These are phyloP conservation scores for Thymus mandschuricus DNA, from an alignment of 257 asterid species.

Conservation along the genomic window DNA sequence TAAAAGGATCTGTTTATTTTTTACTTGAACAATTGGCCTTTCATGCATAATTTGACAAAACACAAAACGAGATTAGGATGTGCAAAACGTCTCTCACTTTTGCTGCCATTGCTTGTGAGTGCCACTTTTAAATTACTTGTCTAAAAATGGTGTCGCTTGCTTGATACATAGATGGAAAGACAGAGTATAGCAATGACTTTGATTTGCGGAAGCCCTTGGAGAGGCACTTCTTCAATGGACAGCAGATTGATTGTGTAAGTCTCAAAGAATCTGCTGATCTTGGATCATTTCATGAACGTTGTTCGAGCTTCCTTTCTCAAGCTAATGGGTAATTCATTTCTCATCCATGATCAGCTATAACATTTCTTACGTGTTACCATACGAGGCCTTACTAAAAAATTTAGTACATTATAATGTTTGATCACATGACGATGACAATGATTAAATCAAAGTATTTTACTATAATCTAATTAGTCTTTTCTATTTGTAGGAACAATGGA, in stretches of 20 bases:
- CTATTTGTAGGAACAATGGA: constrained; percentile 56
- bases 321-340: constrained; percentile 55
- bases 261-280: constrained; percentile 71
- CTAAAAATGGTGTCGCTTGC: constrained; percentile 21
- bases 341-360: not conserved
- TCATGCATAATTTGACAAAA: not conserved
- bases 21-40: not conserved
- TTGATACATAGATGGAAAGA: constrained; percentile 67
- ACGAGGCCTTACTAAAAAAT: not conserved
- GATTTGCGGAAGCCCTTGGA: constrained; percentile 93
- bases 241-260: constrained; percentile 67
- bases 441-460: not conserved
- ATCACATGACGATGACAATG: not conserved
- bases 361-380: not conserved
- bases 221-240: constrained; percentile 72
- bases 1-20: constrained; percentile 20
- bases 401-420: not conserved
- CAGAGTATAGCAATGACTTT: constrained; percentile 81
- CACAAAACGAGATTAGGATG: not conserved
- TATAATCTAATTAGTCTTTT: constrained; percentile 19
- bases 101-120: not conserved
- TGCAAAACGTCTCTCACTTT: not conserved
- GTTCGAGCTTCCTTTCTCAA: constrained; percentile 80
- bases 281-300: constrained; percentile 56
- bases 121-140: not conserved